Base-by-base conservation (phyloP, 2,329 filamentous ascomycete species). In the Thielaviopsis populi region DNA sequence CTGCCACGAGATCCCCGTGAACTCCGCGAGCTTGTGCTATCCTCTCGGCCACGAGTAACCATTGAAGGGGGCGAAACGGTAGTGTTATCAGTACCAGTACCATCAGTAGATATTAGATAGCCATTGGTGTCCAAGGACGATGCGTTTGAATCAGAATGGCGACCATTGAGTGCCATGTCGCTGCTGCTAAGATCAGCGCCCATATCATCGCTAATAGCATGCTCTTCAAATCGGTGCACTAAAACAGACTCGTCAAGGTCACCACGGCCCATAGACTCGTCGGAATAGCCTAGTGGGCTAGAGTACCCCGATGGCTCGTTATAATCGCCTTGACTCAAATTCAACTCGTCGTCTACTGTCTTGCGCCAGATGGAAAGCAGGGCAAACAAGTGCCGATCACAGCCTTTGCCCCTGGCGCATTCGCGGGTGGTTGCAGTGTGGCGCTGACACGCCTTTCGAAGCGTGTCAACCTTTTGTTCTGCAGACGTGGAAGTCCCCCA, bases 361-460 rank as follows among this genome's bases (percentile, higher is more conserved):
- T 90, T 86, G 74, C 97, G 92, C 94, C 94, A 97, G 37, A 97
- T 85, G 69, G 88, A 95, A 75, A 91, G 95, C 24, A 99, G 78
- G 0, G 94, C 94, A 70, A 97, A 99, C 6, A 99, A 77, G 72
- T 99, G 94, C 10, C 94, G 81, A 70, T 99, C 94, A 67, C 90
- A 92, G 2, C 94, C 94, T 73, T 95, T 83, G 0, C 87, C 94
- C 74, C 95, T 95, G 65, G 89, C 85, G 71, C 92, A 96, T 59
- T 91, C 86, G 69, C 83, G 88, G 0, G 94, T 97, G 65, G 82
- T 86, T 33, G 80, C 80, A 1, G 86, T 86, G 71, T 99, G 94
- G 68, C 86, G 89, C 72, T 91, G 82, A 68, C 90, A 92, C 0
- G 94, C 94, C 70, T 85, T 86, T 63, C 84, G 85, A 37, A 99